Percentiles rank a stretch among this genome's conserved stretches.
These are phyloP conservation scores for Cystobasidium tubakii DNA, from an alignment of 768 basidiomycete species.

Conservation along the genomic window DNA sequence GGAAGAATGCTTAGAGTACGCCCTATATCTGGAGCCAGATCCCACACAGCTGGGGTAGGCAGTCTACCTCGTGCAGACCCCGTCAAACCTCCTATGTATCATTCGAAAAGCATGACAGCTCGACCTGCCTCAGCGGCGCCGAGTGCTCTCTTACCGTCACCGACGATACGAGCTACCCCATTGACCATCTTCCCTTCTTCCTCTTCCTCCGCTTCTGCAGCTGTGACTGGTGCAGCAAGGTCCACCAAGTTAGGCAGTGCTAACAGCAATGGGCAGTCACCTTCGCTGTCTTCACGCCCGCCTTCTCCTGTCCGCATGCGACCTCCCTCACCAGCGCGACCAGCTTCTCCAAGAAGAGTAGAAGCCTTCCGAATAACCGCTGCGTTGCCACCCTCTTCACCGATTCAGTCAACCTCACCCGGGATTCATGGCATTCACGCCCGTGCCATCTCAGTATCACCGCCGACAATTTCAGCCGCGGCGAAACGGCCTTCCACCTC, in stretches of 20 bases:
- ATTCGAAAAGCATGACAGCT: constrained; percentile 17
- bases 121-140: background rate
- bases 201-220: background rate
- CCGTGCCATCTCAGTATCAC: background rate
- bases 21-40: background rate
- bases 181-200: background rate
- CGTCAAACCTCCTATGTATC: background rate
- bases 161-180: background rate
- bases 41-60: background rate
- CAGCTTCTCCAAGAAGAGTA: background rate
- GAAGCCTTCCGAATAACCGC: background rate
- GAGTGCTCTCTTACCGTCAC: background rate
- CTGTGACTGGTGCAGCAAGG: background rate
- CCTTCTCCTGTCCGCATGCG: constrained; percentile 1
- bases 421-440: background rate
- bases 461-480: background rate
- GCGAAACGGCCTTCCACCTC: constrained; percentile 30
- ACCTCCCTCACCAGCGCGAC: background rate
- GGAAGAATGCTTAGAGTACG: background rate
- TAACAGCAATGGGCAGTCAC: background rate
- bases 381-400: background rate
- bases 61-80: constrained; percentile 2
- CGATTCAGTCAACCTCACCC: background rate
- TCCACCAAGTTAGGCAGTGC: background rate
- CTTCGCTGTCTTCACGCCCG: constrained; percentile 1